phyloP scores from a whole-genome alignment of 768 basidiomycete species.

The Lyophyllum decastes region DNA sequence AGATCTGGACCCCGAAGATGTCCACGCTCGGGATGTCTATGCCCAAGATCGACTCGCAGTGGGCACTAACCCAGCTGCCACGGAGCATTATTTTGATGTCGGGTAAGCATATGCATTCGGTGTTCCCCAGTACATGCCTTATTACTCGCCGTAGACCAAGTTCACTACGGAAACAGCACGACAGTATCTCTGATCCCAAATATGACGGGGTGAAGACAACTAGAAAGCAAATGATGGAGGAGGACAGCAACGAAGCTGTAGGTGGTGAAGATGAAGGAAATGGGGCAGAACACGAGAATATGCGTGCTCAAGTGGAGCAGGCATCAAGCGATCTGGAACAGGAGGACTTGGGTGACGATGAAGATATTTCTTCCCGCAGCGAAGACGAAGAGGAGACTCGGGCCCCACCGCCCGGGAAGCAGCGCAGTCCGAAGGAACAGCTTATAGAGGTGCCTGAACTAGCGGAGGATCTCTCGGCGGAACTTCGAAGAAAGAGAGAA shows the following conservation, averaged over 20 bases:
- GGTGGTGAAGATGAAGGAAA: conserved; percentile 53
- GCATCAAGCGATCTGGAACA: conserved; percentile 18
- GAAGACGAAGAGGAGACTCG: conserved; percentile 10
- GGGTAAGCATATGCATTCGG: conserved; percentile 52
- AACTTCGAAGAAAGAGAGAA: conserved; percentile 60
- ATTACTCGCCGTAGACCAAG: conserved; percentile 54
- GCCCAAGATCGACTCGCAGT: conserved; percentile 35
- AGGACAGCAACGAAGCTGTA: conserved; percentile 48
- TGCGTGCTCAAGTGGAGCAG: conserved; percentile 17
- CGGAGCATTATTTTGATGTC: conserved; percentile 85
- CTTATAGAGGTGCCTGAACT: conserved; percentile 16
- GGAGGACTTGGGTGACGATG: conserved; percentile 3
- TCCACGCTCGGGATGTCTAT: conserved; percentile 53
- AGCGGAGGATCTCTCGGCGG: conserved; percentile 47
- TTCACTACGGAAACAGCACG: conserved; percentile 61
- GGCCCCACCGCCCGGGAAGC: background rate
- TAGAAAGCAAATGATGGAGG: conserved; percentile 56
- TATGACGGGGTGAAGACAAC: conserved; percentile 72
- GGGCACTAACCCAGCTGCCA: conserved; percentile 34
- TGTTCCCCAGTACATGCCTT: background rate
- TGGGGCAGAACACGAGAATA: conserved; percentile 29
- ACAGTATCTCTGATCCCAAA: conserved; percentile 72
- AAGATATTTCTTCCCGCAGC: background rate
- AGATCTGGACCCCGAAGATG: conserved; percentile 81
- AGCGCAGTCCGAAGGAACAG: conserved; percentile 1